Conservation (phyloP, 164 flowering plant species). For the Warburgia ugandensis region DNA sequence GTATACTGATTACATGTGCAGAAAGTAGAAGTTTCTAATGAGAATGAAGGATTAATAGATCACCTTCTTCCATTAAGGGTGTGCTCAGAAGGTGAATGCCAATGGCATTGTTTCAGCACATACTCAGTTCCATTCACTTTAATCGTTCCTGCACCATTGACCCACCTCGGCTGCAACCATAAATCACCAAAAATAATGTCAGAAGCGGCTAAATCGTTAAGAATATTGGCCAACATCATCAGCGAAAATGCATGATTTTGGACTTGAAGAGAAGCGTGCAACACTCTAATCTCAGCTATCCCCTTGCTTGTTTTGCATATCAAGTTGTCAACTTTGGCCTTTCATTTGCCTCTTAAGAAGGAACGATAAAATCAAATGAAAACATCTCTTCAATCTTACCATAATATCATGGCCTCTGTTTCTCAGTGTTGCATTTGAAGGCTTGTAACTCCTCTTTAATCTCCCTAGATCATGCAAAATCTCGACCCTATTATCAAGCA, state of each 20-base stretch:
- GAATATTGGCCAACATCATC: no score
- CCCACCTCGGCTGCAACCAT: slow-evolving; percentile 31
- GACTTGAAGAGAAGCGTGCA: no score
- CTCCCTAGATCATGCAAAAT: slow-evolving; percentile 9
- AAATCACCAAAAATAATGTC: neutral
- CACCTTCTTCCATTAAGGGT: no score
- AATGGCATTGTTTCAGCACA: slow-evolving; percentile 34
- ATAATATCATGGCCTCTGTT: slow-evolving; percentile 29
- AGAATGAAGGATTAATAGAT: no score
- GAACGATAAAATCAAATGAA: no score
- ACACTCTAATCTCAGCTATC: no score
- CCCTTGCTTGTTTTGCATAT: no score
- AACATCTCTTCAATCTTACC: slow-evolving; percentile 7
- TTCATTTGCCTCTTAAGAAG: no score
- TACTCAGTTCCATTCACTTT: slow-evolving; percentile 33
- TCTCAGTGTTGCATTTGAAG: slow-evolving; percentile 13
- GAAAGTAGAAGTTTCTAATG: neutral
- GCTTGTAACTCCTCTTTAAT: slow-evolving; percentile 15
- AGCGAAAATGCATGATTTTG: no score
- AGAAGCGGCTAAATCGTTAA: no score
- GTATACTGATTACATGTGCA: neutral
- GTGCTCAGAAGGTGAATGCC: slow-evolving; percentile 70
- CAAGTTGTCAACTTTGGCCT: no score
- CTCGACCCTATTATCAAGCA: slow-evolving; percentile 11
- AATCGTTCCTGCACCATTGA: slow-evolving; percentile 30